Percentiles rank a stretch among this genome's conserved stretches.
Conservation (phyloP, 192 early-diverging fungal genomes). For the Chytriomyces sp. region DNA sequence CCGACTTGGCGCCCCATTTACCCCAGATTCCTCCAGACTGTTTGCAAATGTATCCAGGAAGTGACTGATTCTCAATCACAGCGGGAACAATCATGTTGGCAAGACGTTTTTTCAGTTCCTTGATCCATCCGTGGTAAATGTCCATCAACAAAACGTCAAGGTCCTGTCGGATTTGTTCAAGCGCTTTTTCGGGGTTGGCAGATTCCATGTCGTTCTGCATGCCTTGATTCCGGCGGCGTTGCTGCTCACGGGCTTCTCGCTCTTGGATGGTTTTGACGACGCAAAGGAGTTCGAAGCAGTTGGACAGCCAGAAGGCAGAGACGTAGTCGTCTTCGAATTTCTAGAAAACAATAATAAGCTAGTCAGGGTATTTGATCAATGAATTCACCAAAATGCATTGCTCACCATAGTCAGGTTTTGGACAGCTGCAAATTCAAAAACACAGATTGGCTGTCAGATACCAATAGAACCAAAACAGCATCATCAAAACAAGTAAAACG, state of each 20-base stretch:
- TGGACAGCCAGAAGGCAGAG: constrained; percentile 96
- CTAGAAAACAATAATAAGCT: too few relatives aligned
- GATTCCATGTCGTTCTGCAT: constrained; percentile 36
- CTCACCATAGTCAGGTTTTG: constrained; percentile 53
- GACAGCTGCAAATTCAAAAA: constrained; percentile 41
- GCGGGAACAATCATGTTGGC: constrained; percentile 94
- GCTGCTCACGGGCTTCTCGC: constrained; percentile 55
- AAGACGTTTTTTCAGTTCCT: constrained; percentile 93
- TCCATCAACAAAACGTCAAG: constrained; percentile 90
- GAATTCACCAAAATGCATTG: background rate
- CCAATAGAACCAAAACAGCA: background rate
- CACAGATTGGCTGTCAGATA: too few relatives aligned
- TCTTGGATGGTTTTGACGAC: constrained; percentile 77
- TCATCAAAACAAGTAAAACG: constrained; percentile 9
- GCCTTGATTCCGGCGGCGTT: constrained; percentile 48
- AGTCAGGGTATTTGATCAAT: background rate
- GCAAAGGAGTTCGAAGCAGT: constrained; percentile 92
- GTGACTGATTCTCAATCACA: constrained; percentile 93
- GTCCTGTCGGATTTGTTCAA: constrained; percentile 87
- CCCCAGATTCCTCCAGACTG: constrained; percentile 89
- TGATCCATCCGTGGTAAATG: constrained; percentile 98
- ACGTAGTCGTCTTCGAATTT: constrained; percentile 84
- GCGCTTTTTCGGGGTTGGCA: constrained; percentile 69
- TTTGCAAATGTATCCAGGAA: constrained; percentile 91
- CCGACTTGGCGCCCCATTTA: constrained; percentile 77